Base-by-base conservation (phyloP, 805 yeast genomes). In the Grigorovia jiainica region DNA sequence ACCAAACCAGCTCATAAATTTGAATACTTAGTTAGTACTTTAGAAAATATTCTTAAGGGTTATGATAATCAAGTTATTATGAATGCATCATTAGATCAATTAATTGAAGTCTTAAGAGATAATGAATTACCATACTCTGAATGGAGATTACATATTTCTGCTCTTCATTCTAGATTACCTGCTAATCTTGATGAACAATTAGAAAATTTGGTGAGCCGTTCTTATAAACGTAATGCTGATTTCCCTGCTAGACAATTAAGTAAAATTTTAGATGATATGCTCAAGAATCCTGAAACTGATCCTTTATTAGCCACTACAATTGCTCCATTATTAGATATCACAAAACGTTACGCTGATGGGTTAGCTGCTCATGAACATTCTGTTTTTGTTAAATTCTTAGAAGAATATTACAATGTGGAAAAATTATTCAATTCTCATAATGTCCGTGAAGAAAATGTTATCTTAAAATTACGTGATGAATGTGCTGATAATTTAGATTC, bases 11-110 rank as follows among this genome's bases (percentile, higher is more conserved):
- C 77, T 42, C 85, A 90, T 66, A 76, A 75, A 55, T 89, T 78
- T 69, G 68, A 71, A 45, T 67, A 73, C 24, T 64, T 76, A 50
- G 64, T 78, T 38, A 60, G 75, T 5, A 76, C 85, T 47, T 71
- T 92, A 62, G 67, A 75, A 50, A 82, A 89, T 65, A 90, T 89
- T 48, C 72, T 94, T 60, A 73, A 74, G 39, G 99, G 99, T 49
- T 92, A 76, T 55, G 98, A 94, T 62, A 90, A 92, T 67, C 97
- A 90, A 68, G 94, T 87, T 49, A 85, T 89, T 48, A 78, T 92
- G 95, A 81, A 80, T 53, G 70, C 84, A 13, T 82, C 96, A 25
- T 74, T 92, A 55, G 76, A 78, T 55, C 78, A 73, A 46, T 70
- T 89, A 54, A 73, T 83, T 47, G 79, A 74, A 42, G 79, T 84